These are phyloP conservation scores for Termitomyces sp. DNA, from an alignment of 768 basidiomycete species.

Conservation along the genomic window DNA sequence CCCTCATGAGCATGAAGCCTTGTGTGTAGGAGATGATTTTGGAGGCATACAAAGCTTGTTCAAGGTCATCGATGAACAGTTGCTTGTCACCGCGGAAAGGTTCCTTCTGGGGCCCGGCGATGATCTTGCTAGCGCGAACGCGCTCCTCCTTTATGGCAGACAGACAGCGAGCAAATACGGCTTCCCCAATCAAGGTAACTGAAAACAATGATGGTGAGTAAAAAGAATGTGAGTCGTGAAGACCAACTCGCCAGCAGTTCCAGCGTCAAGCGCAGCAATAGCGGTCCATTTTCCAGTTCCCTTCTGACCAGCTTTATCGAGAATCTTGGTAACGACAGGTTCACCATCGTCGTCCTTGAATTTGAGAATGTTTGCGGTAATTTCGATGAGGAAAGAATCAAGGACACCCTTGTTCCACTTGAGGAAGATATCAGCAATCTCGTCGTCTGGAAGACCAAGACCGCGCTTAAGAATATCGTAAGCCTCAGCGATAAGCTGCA, in stretches of 20 bases:
- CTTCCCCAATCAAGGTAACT: constrained; percentile 99
- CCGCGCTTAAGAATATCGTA: constrained; percentile 99
- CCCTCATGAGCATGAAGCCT: constrained; percentile 99
- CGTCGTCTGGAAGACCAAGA: constrained; percentile 78
- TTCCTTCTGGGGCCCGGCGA: constrained; percentile 89
- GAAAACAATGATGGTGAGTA: constrained; percentile 14
- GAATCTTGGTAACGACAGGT: constrained; percentile 89
- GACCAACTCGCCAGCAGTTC: constrained; percentile 63
- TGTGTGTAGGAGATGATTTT: constrained; percentile 99
- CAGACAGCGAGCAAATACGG: constrained; percentile 97
- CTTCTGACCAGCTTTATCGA: constrained; percentile 97
- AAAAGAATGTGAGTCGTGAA: constrained; percentile 3
- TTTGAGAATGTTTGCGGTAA: constrained; percentile 94
- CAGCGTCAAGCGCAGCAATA: constrained; percentile 91
- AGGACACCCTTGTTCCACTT: constrained; percentile 99
- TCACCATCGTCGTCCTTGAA: constrained; percentile 96
- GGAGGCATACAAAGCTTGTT: constrained; percentile 98
- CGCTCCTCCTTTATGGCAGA: constrained; percentile 98
- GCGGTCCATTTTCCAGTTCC: constrained; percentile 99
- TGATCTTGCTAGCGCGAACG: constrained; percentile 84
- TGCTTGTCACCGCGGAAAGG: constrained; percentile 97
- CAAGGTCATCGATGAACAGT: constrained; percentile 98
- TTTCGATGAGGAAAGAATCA: constrained; percentile 99
- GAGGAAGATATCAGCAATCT: constrained; percentile 92
- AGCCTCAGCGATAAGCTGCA: constrained; percentile 98